These are phyloP conservation scores for Phellopilus nigrolimitatus DNA, from an alignment of 1,284 basidiomycete genomes.

Conservation along the genomic window DNA sequence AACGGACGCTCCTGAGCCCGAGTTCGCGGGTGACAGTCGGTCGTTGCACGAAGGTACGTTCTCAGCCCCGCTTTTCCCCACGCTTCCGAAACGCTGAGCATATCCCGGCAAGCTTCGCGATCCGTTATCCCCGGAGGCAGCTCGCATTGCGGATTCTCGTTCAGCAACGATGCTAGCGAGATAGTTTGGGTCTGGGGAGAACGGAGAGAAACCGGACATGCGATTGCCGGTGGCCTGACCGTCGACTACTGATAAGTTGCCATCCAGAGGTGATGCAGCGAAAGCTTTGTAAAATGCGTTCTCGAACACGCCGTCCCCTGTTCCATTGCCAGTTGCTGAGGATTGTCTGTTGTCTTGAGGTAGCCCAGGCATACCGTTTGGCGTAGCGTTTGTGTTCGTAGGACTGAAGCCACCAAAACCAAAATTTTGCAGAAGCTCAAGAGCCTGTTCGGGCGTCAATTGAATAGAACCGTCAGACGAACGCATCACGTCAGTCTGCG, in stretches of 20 bases:
- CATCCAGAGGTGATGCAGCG: conserved; percentile 9
- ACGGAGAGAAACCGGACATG: conserved; percentile 34
- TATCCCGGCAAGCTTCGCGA: conserved; percentile 38
- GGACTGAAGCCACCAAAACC: conserved; percentile 38
- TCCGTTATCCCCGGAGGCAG: conserved; percentile 23
- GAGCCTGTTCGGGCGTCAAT: conserved; percentile 61
- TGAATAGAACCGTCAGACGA: conserved; percentile 21
- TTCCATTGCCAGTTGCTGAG: neutral
- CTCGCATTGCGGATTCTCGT: conserved; percentile 24
- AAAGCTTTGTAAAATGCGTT: conserved; percentile 15
- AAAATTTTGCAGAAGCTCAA: conserved; percentile 62
- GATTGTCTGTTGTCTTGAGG: neutral
- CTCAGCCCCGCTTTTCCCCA: neutral
- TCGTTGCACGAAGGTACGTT: neutral
- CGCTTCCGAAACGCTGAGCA: conserved; percentile 10
- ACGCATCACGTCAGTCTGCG: conserved; percentile 21
- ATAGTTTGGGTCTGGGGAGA: conserved; percentile 37
- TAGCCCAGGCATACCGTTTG: neutral
- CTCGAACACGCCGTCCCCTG: conserved; percentile 12
- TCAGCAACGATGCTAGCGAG: conserved; percentile 26
- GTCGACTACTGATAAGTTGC: conserved; percentile 6
- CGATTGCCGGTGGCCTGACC: conserved; percentile 13
- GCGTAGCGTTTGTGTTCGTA: neutral
- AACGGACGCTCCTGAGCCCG: neutral
- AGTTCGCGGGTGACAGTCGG: conserved; percentile 2